These are phyloP conservation scores for Coemansia sp. DNA, from an alignment of 192 early-diverging fungal species.

Conservation along the genomic window DNA sequence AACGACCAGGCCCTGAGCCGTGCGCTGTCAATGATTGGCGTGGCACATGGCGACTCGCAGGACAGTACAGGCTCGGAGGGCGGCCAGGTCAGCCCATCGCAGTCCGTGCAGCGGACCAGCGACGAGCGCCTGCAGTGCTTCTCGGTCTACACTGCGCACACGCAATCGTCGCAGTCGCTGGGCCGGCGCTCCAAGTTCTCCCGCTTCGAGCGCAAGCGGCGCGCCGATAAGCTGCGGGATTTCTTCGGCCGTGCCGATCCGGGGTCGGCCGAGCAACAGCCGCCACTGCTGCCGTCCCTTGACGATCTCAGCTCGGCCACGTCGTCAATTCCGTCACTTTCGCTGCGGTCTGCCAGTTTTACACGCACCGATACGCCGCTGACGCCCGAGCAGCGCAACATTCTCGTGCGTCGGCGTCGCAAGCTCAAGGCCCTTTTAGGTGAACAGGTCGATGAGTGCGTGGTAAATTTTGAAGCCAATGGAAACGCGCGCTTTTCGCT, in stretches of 20 bases:
- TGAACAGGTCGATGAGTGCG: constrained; percentile 55
- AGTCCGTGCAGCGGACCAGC: not conserved
- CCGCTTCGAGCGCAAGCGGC: constrained; percentile 40
- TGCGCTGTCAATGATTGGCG: constrained; percentile 53
- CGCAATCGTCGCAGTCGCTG: constrained; percentile 6
- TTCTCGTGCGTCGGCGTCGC: constrained; percentile 58
- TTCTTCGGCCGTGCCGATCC: constrained; percentile 50
- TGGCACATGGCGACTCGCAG: constrained; percentile 31
- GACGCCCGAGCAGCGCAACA: constrained; percentile 53
- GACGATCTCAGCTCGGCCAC: not conserved
- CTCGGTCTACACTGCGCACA: constrained; percentile 16
- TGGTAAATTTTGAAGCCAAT: constrained; percentile 14
- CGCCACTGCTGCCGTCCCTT: not conserved
- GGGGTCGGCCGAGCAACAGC: not conserved
- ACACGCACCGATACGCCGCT: constrained; percentile 21
- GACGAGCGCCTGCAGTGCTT: constrained; percentile 9
- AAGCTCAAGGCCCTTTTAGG: constrained; percentile 64
- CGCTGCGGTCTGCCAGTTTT: constrained; percentile 6
- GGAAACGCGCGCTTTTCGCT: not conserved
- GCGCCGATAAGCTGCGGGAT: constrained; percentile 52
- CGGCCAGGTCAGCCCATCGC: not conserved
- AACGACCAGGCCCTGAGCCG: constrained; percentile 35
- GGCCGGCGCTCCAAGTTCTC: constrained; percentile 10
- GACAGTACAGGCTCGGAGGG: constrained; percentile 14
- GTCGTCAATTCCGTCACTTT: constrained; percentile 15